phyloP scores from a whole-genome alignment of 2,329 filamentous ascomycete genomes.

The Thielaviopsis populi region DNA sequence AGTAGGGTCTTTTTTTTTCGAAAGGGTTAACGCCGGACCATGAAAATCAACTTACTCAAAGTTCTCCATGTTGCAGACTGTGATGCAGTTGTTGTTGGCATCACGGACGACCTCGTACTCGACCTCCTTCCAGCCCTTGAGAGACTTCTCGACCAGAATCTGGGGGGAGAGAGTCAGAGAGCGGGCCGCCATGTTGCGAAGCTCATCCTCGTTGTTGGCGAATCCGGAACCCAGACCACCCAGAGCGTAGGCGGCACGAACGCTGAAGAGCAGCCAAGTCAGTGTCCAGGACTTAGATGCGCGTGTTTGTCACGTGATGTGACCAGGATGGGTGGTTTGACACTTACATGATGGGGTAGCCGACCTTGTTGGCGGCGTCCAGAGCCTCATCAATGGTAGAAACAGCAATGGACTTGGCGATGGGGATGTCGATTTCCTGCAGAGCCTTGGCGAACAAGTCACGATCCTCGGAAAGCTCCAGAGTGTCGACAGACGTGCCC shows the following conservation, averaged over 20 bases:
- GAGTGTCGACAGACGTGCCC: conserved; percentile 83
- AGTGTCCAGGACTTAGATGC: neutral
- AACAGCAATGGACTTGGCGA: conserved; percentile 90
- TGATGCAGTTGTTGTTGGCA: conserved; percentile 96
- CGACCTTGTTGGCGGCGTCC: conserved; percentile 68
- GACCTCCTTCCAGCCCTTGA: conserved; percentile 99
- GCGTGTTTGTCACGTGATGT: neutral
- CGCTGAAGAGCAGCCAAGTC: conserved; percentile 24
- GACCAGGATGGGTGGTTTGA: neutral
- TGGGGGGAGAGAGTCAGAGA: conserved; percentile 89
- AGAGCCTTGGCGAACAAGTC: conserved; percentile 91
- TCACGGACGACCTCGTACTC: conserved; percentile 98
- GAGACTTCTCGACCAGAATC: conserved; percentile 93
- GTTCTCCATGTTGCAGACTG: conserved; percentile 53
- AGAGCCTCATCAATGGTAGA: conserved; percentile 83
- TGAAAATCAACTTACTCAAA: conserved; percentile 14
- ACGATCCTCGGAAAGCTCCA: conserved; percentile 77
- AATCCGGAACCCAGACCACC: conserved; percentile 95
- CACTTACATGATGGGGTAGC: conserved; percentile 76
- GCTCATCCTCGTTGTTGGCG: conserved; percentile 83
- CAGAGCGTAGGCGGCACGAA: conserved; percentile 89
- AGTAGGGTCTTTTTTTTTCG: conserved; percentile 37
- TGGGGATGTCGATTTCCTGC: conserved; percentile 94
- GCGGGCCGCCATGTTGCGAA: conserved; percentile 81
- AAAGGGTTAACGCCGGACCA: no score